These are phyloP conservation scores for Seiridium cupressi DNA, from an alignment of 2,329 filamentous ascomycete species.

Conservation along the genomic window DNA sequence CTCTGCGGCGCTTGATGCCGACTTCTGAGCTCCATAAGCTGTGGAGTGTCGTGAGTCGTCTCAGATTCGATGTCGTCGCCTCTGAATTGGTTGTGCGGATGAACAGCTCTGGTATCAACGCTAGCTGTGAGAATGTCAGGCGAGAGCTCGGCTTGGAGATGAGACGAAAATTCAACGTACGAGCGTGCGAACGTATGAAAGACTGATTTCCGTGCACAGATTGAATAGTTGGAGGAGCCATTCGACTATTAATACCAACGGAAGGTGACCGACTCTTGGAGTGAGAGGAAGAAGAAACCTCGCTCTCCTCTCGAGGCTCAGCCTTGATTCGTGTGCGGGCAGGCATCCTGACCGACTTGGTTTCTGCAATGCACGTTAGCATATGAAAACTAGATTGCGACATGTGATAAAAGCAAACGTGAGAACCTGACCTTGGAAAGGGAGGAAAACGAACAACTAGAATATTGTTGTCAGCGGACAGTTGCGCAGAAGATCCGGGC, in stretches of 20 bases:
- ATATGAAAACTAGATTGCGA: not conserved
- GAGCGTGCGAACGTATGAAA: slow-evolving; percentile 9
- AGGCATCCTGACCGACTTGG: not conserved
- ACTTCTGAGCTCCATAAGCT: slow-evolving; percentile 5
- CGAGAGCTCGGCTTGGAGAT: not conserved
- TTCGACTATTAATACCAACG: not conserved
- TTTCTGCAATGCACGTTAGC: not conserved
- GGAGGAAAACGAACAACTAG: too few relatives aligned
- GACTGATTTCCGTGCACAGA: not conserved
- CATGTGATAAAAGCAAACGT: too few relatives aligned
- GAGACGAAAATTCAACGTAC: slow-evolving; percentile 4
- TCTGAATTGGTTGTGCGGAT: not conserved
- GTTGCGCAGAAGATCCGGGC: too few relatives aligned
- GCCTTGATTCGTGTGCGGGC: slow-evolving; percentile 4
- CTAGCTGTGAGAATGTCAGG: slow-evolving; percentile 7
- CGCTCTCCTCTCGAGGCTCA: not conserved
- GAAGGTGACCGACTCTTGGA: not conserved
- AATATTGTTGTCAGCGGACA: too few relatives aligned
- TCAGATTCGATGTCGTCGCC: slow-evolving; percentile 4
- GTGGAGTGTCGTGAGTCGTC: slow-evolving; percentile 4
- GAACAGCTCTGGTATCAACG: slow-evolving; percentile 2
- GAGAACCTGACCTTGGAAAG: too few relatives aligned
- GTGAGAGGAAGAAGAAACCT: not conserved
- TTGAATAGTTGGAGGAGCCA: not conserved
- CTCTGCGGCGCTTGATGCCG: not conserved